Base-by-base conservation (phyloP, 352 stramenopile genomes). In the Thraustochytrium sp. region DNA sequence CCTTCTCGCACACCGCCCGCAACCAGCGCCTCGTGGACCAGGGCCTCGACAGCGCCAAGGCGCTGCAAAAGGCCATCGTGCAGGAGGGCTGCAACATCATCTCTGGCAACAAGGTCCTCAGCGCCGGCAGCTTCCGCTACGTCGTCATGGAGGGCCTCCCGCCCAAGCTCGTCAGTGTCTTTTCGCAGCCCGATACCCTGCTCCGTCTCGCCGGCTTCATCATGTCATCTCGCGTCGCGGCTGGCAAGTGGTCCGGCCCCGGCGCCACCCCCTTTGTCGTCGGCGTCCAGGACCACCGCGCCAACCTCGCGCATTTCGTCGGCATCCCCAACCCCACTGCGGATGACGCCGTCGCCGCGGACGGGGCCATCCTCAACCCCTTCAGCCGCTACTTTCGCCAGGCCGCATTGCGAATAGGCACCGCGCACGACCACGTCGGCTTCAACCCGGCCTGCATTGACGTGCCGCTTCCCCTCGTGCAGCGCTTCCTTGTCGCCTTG, bases 21-120 rank as follows among this genome's bases (percentile, higher is more conserved):
- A 89, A 89, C 56, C 86, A 88, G 2, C 88, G 80, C 61, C 85
- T 92, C 36, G 90, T 99, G 88, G 93, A 96, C 61, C 93, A 91
- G 53, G 96, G 95, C 56, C 94, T 99, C 82, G 93, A 96, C 73
- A 89, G 98, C 9, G 93, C 94, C 61, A 98, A 98, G 93, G 89
- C 92, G 40, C 88, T 98, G 62, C 97, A 98, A 87, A 90, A 94
- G 63, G 93, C 90, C 16, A 96, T 98, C 78, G 92, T 98, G 36
- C 87, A 92, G 8, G 95, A 97, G 9, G 96, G 74, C 31, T 51
- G 37, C 5, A 55, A 51, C 26, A 54, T 76, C 16, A 76, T 82
- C 21, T 37, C 53, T n/a, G 74, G 53, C 5, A n/a, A 73, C 18
- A 55, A 61, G 38, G 23, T 82, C 31, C 16, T n/a, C 26, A 82